Conservation (phyloP, 257 asterid species). For the Henckelia pumila region DNA sequence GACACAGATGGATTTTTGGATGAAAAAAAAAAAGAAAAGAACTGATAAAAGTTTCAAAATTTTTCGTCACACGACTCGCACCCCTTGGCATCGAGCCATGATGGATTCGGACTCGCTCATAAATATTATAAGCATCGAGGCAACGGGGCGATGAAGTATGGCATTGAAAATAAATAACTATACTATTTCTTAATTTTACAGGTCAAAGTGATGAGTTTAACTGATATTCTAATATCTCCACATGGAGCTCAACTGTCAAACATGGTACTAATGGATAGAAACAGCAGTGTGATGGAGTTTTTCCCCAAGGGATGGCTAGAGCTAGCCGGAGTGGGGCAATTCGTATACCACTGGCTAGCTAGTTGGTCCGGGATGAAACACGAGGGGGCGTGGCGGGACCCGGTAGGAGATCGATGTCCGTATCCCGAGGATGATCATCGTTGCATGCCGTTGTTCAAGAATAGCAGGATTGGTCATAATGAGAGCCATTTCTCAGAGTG, state of each 20-base stretch:
- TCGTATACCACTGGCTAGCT: constrained; percentile 69
- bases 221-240: constrained; percentile 66
- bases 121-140: too few relatives aligned
- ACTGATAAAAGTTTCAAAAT: too few relatives aligned
- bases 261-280: constrained; percentile 70
- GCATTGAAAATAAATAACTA: too few relatives aligned
- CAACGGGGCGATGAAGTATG: too few relatives aligned
- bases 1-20: too few relatives aligned
- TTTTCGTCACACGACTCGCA: too few relatives aligned
- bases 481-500: constrained; percentile 53
- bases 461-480: constrained; percentile 51
- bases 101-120: too few relatives aligned
- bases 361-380: constrained; percentile 75
- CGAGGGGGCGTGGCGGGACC: constrained; percentile 76
- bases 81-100: too few relatives aligned
- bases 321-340: constrained; percentile 68
- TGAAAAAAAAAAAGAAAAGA: too few relatives aligned
- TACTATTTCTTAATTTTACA: too few relatives aligned
- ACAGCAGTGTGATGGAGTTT: constrained; percentile 66
- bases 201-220: constrained; percentile 61
- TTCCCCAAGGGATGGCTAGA: constrained; percentile 77
- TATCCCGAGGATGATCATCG: constrained; percentile 51
- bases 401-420: constrained; percentile 48
- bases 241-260: constrained; percentile 80
- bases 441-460: constrained; percentile 61